Conservation (phyloP, 2,329 filamentous ascomycete species). For the Alternaria infectoria region DNA sequence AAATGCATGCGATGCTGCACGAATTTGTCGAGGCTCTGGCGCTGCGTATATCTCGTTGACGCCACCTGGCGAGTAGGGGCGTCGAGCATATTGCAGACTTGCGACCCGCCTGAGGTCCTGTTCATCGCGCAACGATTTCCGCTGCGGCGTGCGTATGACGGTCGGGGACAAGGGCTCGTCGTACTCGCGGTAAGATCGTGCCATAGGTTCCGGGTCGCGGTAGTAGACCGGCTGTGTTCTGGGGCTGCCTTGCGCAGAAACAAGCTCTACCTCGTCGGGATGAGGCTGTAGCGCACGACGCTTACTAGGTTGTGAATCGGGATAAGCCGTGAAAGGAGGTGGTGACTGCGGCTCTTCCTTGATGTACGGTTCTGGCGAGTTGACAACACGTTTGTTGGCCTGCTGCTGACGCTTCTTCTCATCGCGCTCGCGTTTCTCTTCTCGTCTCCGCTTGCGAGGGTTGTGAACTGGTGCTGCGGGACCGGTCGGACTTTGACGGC, state of each 20-base stretch:
- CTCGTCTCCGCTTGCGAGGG: conserved; percentile 60
- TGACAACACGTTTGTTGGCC: conserved; percentile 40
- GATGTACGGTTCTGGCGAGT: conserved; percentile 59
- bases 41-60: conserved; percentile 48
- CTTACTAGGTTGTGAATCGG: conserved; percentile 48
- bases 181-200: conserved; percentile 52
- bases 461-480: conserved; percentile 52
- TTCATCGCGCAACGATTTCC: conserved; percentile 51
- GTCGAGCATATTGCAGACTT: conserved; percentile 55
- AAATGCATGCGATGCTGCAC: conserved; percentile 53
- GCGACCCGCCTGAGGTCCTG: conserved; percentile 57
- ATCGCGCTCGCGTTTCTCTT: conserved; percentile 47
- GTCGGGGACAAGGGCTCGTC: conserved; percentile 50
- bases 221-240: conserved; percentile 57
- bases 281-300: conserved; percentile 48
- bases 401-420: conserved; percentile 46
- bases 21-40: conserved; percentile 43
- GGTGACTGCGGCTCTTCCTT: conserved; percentile 70
- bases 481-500: conserved; percentile 54
- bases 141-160: conserved; percentile 47
- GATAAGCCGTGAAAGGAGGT: conserved; percentile 57
- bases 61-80: conserved; percentile 49
- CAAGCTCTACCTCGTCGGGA: conserved; percentile 48
- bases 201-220: conserved; percentile 43
- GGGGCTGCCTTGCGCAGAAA: conserved; percentile 45